Conservation (phyloP, 768 basidiomycete species). For the Boletus speciosus region DNA sequence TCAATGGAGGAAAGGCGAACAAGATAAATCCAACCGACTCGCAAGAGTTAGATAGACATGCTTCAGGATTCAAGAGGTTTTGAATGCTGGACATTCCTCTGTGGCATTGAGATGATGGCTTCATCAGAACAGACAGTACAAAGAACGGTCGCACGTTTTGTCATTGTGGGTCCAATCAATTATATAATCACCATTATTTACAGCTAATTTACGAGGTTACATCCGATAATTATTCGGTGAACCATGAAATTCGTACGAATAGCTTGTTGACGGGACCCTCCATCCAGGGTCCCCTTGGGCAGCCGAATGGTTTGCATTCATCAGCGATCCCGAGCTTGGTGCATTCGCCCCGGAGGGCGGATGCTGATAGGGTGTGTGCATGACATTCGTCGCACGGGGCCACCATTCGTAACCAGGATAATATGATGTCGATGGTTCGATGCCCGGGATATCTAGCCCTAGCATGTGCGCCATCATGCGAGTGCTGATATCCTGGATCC, state of each 20-base stretch:
- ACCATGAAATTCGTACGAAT: constrained; percentile 21
- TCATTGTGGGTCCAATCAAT: constrained; percentile 34
- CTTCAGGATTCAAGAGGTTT: constrained; percentile 56
- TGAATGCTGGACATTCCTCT: constrained; percentile 52
- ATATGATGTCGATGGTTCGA: constrained; percentile 51
- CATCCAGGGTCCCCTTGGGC: constrained; percentile 17
- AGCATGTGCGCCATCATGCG: constrained; percentile 73
- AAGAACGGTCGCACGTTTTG: constrained; percentile 6
- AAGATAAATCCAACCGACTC: constrained; percentile 36
- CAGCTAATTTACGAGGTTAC: constrained; percentile 5
- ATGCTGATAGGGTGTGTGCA: constrained; percentile 16
- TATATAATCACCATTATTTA: constrained; percentile 24
- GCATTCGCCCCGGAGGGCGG: constrained; percentile 1
- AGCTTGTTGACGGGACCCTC: constrained; percentile 15
- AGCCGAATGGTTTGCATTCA: constrained; percentile 18
- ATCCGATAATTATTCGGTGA: constrained; percentile 20
- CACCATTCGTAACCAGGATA: constrained; percentile 63
- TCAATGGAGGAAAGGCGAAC: constrained; percentile 11
- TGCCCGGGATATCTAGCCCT: constrained; percentile 60
- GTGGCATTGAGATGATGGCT: constrained; percentile 19
- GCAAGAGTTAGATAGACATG: constrained; percentile 34
- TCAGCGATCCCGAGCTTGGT: constrained; percentile 5
- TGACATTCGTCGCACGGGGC: constrained; percentile 38
- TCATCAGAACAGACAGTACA: constrained; percentile 11
- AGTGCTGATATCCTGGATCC: constrained; percentile 61